A percentile compares a stretch with the other conserved stretches of the same genome.
phyloP scores from a whole-genome alignment of 1,284 basidiomycete genomes.

The Irpex sp. region DNA sequence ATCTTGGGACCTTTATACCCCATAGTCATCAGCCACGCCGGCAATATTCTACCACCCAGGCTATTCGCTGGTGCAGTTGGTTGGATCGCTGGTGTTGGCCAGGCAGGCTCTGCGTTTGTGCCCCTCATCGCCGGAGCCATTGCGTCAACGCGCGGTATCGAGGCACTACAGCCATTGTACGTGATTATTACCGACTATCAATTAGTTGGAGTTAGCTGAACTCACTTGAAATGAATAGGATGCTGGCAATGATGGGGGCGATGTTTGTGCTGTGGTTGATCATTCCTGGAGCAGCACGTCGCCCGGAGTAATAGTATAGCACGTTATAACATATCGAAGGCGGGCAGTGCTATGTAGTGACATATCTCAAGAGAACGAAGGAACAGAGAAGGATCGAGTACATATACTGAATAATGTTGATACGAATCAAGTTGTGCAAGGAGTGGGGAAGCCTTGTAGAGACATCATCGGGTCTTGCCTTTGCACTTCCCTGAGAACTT shows the following conservation, averaged over 20 bases:
- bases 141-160: slow-evolving; percentile 47
- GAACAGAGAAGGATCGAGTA: too few relatives aligned
- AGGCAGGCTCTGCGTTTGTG: slow-evolving; percentile 48
- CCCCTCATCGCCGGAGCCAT: slow-evolving; percentile 57
- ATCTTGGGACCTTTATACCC: slow-evolving; percentile 52
- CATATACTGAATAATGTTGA: neutral
- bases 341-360: too few relatives aligned
- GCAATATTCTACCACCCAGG: slow-evolving; percentile 44
- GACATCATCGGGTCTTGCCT: slow-evolving; percentile 20
- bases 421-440: neutral
- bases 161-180: slow-evolving; percentile 52
- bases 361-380: too few relatives aligned
- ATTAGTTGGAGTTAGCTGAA: too few relatives aligned
- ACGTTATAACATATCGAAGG: too few relatives aligned
- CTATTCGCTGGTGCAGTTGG: slow-evolving; percentile 51
- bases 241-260: slow-evolving; percentile 14
- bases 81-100: slow-evolving; percentile 52
- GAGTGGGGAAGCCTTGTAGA: neutral
- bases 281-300: neutral
- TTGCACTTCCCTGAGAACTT: slow-evolving; percentile 57
- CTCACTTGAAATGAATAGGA: neutral
- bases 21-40: slow-evolving; percentile 47
- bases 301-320: neutral
- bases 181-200: slow-evolving; percentile 14
- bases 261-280: neutral